Evolutionary conservation across 192 early-diverging fungal genomes (phyloP), one percentile per base, ranked within the genome.

Genomic region (Pilaira anomala): DNA sequence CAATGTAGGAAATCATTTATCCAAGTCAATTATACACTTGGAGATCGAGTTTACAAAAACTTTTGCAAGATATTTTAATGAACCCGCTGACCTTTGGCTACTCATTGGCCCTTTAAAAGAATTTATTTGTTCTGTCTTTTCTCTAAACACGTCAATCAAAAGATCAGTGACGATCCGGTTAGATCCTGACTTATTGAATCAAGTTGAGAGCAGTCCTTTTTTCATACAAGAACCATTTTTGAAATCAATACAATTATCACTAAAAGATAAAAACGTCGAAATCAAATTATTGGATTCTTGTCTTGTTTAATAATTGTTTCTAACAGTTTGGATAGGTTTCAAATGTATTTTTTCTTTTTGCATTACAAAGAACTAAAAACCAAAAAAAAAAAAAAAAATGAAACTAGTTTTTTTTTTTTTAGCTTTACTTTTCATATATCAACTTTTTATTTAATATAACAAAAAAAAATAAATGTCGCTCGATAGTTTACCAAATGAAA

Each of bases 401-500:
- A 29, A 33, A 7, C 11, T 36, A 9, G 6, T 36, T 36, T 36
- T 36, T 36, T 36, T 36, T 36, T 36, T 36, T 6, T 36, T 36
- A 33, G 30, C 30, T 33, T 33, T 33, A 33, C 7, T 4, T 33
- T 4, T 33, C 2, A 33, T 33, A 33, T 33, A 33, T 33, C 7
- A 2, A 33, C 2, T 29, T 9, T 21, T 12, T 55, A 33, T 29
- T 33, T 9, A 36, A 36, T 3, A 30, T n/a, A n/a, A 52, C n/a
- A 18, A 52, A 16, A 52, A 16, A 52, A 14, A 51, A 22, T 18
- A 54, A 21, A 55, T 55, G 53, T 7, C 53, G 19, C 30, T 55
- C 12, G 28, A 26, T 21, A 11, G 0, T 55, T 33, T 55, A 55
- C 53, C 53, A 36, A 55, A 55, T 55, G 53, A 55, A 55, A 55